Conservation (phyloP, 768 basidiomycete genomes). For the Boletus eberwhitei region DNA sequence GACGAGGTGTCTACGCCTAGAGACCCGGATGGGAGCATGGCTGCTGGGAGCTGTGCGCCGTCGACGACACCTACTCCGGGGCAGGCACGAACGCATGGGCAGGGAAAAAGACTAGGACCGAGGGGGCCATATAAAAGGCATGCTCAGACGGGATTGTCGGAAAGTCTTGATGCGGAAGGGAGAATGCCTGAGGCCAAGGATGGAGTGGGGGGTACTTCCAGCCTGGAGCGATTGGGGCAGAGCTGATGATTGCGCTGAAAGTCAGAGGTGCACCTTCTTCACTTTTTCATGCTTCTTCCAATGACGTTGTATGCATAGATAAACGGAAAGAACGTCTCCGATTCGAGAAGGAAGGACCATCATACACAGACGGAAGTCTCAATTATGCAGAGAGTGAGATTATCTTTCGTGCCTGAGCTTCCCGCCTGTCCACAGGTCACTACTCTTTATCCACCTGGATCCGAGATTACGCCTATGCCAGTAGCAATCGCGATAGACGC, state of each 20-base stretch:
- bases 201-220: conserved; percentile 69
- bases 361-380: conserved; percentile 70
- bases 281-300: neutral
- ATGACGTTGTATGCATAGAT: conserved; percentile 28
- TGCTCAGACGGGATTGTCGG: conserved; percentile 36
- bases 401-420: conserved; percentile 51
- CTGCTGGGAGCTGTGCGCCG: conserved; percentile 46
- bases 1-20: conserved; percentile 41
- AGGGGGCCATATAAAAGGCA: conserved; percentile 55
- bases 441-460: conserved; percentile 51
- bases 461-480: conserved; percentile 22
- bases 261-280: conserved; percentile 56
- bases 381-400: conserved; percentile 63
- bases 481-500: neutral
- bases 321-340: conserved; percentile 74
- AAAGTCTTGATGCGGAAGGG: conserved; percentile 64
- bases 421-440: conserved; percentile 50
- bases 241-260: conserved; percentile 67
- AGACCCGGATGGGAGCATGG: conserved; percentile 43
- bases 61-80: conserved; percentile 37
- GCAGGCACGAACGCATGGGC: neutral
- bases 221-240: conserved; percentile 66
- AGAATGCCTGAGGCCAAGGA: conserved; percentile 74
- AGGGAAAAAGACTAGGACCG: conserved; percentile 40
- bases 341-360: conserved; percentile 72